These are phyloP conservation scores for Penicillium riverlandense DNA, from an alignment of 495 filamentous ascomycete species.

Conservation along the genomic window DNA sequence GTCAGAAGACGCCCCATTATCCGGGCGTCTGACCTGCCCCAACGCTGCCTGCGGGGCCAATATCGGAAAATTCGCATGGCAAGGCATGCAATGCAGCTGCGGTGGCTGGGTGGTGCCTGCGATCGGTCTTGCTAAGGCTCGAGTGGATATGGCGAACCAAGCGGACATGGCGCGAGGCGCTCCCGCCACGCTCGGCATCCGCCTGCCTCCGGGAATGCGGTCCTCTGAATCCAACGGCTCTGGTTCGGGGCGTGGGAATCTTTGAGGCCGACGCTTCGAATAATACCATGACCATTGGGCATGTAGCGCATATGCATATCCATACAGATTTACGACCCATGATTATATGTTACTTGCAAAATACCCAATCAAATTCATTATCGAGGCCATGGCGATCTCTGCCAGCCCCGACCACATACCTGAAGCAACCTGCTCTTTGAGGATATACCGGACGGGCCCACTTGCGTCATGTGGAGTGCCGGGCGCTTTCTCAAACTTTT, in stretches of 20 bases:
- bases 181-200: conserved; percentile 26
- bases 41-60: conserved; percentile 66
- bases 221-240: conserved; percentile 7
- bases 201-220: conserved; percentile 37
- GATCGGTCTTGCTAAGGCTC: conserved; percentile 72
- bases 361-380: too few relatives aligned
- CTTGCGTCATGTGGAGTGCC: conserved; percentile 13
- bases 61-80: conserved; percentile 91
- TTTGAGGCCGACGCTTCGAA: conserved; percentile 10
- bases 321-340: not conserved
- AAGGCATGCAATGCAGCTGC: conserved; percentile 89
- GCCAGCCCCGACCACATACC: too few relatives aligned
- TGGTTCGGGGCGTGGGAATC: conserved; percentile 24
- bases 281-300: not conserved
- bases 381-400: too few relatives aligned
- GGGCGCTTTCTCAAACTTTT: too few relatives aligned
- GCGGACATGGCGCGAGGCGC: conserved; percentile 12
- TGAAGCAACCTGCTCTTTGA: too few relatives aligned
- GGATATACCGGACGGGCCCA: not conserved
- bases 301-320: not conserved
- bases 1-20: conserved; percentile 55
- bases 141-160: conserved; percentile 57
- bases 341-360: not conserved
- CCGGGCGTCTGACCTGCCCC: conserved; percentile 79
- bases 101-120: conserved; percentile 86